Evolutionary conservation across 2,329 filamentous ascomycete species (phyloP).

Genomic region (Colletotrichum sp.): DNA sequence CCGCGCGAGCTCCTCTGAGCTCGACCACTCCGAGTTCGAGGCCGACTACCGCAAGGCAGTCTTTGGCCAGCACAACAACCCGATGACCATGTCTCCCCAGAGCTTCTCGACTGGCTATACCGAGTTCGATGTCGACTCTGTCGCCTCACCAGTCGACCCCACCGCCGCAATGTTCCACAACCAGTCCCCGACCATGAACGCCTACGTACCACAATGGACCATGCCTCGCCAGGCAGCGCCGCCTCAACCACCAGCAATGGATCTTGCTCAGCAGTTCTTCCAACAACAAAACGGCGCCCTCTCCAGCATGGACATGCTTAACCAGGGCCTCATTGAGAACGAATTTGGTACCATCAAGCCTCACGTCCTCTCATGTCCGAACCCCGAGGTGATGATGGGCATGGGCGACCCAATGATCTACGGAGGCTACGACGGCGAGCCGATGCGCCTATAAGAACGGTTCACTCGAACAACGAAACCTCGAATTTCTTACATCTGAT

Average conservation of each 20-base stretch:
- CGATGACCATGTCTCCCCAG: conserved; percentile 58
- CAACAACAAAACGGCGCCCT: conserved; percentile 42
- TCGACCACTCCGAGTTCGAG: conserved; percentile 61
- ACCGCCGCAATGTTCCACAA: conserved; percentile 37
- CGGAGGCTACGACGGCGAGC: conserved; percentile 53
- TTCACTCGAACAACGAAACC: background rate
- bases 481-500: background rate
- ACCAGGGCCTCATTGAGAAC: conserved; percentile 55
- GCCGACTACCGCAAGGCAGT: conserved; percentile 57
- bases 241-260: conserved; percentile 33
- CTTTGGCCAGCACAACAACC: conserved; percentile 38
- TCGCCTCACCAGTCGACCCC: conserved; percentile 38
- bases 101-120: conserved; percentile 50
- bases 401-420: conserved; percentile 66
- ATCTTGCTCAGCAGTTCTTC: conserved; percentile 46
- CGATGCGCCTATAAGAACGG: conserved; percentile 42
- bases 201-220: conserved; percentile 28
- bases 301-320: conserved; percentile 51
- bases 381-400: conserved; percentile 61
- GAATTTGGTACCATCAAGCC: conserved; percentile 62
- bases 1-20: conserved; percentile 59
- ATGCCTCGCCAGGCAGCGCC: conserved; percentile 21
- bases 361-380: conserved; percentile 55
- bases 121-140: conserved; percentile 47
- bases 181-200: conserved; percentile 35